Evolutionary conservation across 2,329 filamentous ascomycete species (phyloP).

Genomic region (Helotiales sp.): DNA sequence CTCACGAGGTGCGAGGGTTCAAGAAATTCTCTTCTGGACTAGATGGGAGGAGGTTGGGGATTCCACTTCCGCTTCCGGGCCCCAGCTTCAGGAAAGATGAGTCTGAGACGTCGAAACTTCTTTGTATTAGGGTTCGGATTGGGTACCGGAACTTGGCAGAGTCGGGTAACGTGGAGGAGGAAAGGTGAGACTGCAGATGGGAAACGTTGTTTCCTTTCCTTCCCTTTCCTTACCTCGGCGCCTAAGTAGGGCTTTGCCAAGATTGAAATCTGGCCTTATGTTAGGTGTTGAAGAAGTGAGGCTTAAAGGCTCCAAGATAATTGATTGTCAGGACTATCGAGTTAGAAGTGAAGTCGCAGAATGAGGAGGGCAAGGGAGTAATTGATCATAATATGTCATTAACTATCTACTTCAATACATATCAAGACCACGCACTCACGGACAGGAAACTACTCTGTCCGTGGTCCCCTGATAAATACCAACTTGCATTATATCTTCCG

Average conservation of each 20-base stretch:
- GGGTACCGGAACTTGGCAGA: too few species aligned
- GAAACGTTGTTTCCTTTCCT: too few species aligned
- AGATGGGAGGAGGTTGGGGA: neutral
- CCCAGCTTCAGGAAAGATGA: too few species aligned
- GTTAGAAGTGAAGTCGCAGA: neutral
- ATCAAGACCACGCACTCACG: neutral
- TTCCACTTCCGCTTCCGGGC: neutral
- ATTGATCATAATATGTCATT: conserved; percentile 17
- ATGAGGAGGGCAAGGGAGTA: conserved; percentile 10
- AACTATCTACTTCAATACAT: conserved; percentile 19
- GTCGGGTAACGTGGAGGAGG: too few species aligned
- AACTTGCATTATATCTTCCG: conserved; percentile 4
- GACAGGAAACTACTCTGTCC: conserved; percentile 26
- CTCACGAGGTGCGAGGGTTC: neutral
- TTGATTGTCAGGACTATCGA: too few species aligned
- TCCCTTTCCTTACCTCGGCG: too few species aligned
- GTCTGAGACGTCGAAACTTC: too few species aligned
- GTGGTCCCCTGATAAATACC: conserved; percentile 14
- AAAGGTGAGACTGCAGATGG: too few species aligned
- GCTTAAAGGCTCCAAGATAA: neutral
- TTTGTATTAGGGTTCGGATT: too few species aligned
- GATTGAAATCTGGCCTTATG: too few species aligned
- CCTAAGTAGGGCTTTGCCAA: too few species aligned
- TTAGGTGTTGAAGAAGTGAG: too few species aligned
- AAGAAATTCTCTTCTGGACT: neutral